These are phyloP conservation scores for Lipomyces yamanashiensis DNA, from an alignment of 805 yeast genomes.

Conservation along the genomic window DNA sequence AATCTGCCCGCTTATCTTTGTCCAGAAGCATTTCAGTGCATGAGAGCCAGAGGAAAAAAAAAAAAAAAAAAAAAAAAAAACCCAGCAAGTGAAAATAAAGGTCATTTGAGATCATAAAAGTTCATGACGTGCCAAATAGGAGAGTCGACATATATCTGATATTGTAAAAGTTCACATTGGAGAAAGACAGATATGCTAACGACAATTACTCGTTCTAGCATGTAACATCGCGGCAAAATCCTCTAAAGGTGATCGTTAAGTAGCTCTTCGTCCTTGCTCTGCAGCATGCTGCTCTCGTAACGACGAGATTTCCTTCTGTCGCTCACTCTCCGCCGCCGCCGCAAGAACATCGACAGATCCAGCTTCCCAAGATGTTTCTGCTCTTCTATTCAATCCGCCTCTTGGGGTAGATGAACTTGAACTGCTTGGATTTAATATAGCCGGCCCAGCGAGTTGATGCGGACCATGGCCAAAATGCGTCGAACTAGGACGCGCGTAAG, in stretches of 20 bases:
- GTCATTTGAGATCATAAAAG: background rate
- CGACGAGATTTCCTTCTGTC: conserved; percentile 15
- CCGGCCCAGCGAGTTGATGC: conserved; percentile 20
- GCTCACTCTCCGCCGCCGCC: conserved; percentile 36
- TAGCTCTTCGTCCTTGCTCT: conserved; percentile 3
- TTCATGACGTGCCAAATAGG: background rate
- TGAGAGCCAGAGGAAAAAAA: background rate
- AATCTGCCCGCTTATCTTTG: too few species aligned
- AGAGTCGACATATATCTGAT: too few species aligned
- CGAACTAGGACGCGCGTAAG: conserved; percentile 31
- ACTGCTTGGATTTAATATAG: conserved; percentile 15
- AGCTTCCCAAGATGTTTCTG: conserved; percentile 29
- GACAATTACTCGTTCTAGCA: too few species aligned
- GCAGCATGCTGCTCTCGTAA: conserved; percentile 10
- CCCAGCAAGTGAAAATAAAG: background rate
- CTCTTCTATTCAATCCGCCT: conserved; percentile 16
- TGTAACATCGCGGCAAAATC: background rate
- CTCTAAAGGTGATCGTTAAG: background rate
- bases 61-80: background rate
- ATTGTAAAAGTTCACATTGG: too few species aligned
- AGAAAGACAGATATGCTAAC: too few species aligned
- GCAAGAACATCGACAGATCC: conserved; percentile 35
- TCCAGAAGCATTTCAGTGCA: too few species aligned
- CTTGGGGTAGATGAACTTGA: conserved; percentile 22
- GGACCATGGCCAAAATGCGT: conserved; percentile 6